phyloP scores from a whole-genome alignment of 139 green algal species.

The Ettlia oleoabundans region DNA sequence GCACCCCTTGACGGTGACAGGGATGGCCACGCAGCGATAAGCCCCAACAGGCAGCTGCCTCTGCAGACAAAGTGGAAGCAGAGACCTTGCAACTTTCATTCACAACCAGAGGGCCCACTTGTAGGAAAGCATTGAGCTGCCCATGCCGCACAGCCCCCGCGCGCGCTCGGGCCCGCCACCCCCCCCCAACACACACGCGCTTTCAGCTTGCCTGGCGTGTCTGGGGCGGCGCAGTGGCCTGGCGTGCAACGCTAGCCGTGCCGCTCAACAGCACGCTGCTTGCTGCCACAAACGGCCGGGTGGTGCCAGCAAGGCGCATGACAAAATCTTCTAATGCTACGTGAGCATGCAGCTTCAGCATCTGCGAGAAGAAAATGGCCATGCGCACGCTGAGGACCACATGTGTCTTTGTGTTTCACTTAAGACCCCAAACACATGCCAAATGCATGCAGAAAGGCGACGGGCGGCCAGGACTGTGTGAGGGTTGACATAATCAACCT shows the following conservation, averaged over 20 bases:
- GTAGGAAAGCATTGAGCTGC: no score
- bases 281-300: constrained; percentile 39
- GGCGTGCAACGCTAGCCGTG: constrained; percentile 59
- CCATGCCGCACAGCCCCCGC: no score
- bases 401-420: no score
- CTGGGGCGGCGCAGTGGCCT: constrained; percentile 57
- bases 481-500: no score
- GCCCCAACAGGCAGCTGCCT: constrained; percentile 56
- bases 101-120: no score
- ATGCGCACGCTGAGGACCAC: no score
- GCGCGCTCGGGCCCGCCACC: no score
- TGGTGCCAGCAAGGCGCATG: constrained; percentile 47
- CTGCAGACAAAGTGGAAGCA: not conserved
- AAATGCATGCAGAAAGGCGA: not conserved
- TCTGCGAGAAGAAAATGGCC: constrained; percentile 47
- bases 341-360: constrained; percentile 66
- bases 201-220: not conserved
- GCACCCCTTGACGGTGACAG: constrained; percentile 62
- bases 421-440: no score
- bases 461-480: constrained; percentile 48
- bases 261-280: constrained; percentile 40
- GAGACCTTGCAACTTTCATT: no score
- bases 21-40: constrained; percentile 45
- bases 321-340: constrained; percentile 30
- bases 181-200: not conserved